Evolutionary conservation across 805 yeast genomes (phyloP), one percentile per base, ranked within the genome.

Genomic region (Cyberlindnera mycetangii): DNA sequence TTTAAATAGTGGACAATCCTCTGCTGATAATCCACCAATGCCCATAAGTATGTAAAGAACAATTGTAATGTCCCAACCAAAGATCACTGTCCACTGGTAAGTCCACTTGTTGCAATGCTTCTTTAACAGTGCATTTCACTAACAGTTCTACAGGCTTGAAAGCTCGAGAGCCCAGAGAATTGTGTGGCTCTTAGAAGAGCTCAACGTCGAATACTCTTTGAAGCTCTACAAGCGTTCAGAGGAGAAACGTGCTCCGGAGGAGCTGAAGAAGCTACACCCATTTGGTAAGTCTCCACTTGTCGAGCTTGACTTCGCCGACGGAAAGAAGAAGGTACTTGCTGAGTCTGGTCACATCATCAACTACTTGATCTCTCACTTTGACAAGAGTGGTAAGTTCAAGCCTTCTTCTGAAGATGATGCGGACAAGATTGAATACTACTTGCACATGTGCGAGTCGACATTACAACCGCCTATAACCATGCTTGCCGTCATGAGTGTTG

Each of bases 251-350:
- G 80, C 81, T 1, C 79, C 78, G 7, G 65, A 66, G 2, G 79
- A 67, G 30, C 60, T 82, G 32, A 68, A 68, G 47, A 66, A 74
- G 32, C 64, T 81, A 10, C 85, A 79, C 55, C 83, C 85, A 9
- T 61, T 78, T 18, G 89, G 89, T 0, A 80, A 79, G 55, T 66
- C 80, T 1, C 92, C 92, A 1, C 60, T 82, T 1, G 49, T 85
- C 35, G 83, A 76, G 49, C 58, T 71, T 30, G 67, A 68, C 35
- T 72, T 67, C 21, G 18, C 25, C 20, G 51, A 53, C 36, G 62
- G 66, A 12, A 57, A 56, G 16, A 40, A 34, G 31, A 54, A 50
- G 24, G 56, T 65, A 2, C 50, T 80, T 35, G 79, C 79, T 10
- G 92, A 84, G 61, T 73, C 82, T 14, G 89, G 85, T 3, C 68